These are phyloP conservation scores for Xerocomus amazonicus DNA, from an alignment of 1,284 basidiomycete genomes.

Conservation along the genomic window DNA sequence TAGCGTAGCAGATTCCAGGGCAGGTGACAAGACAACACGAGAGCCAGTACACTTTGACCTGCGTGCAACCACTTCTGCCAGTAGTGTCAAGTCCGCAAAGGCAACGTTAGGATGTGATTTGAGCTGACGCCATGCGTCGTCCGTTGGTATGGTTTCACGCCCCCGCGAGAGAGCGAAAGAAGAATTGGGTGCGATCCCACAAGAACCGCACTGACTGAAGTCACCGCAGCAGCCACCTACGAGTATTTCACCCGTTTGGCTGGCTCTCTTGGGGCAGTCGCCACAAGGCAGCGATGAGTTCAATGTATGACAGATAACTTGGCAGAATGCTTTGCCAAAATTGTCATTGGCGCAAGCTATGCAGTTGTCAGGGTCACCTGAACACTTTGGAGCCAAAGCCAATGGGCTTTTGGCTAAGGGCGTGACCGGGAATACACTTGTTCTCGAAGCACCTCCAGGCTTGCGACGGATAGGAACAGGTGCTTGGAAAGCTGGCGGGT, in stretches of 20 bases:
- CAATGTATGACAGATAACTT: conserved; percentile 63
- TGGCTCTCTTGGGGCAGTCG: conserved; percentile 45
- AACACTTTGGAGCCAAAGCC: conserved; percentile 36
- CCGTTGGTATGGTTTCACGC: conserved; percentile 68
- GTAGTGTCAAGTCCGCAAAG: conserved; percentile 75
- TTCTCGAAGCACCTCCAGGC: conserved; percentile 30
- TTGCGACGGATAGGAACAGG: conserved; percentile 71
- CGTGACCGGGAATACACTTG: conserved; percentile 52
- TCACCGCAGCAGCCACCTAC: conserved; percentile 34
- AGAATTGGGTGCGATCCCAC: conserved; percentile 33
- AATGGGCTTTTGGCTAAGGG: conserved; percentile 24
- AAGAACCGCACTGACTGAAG: conserved; percentile 29
- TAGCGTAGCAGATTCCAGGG: conserved; percentile 46
- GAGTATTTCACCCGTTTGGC: conserved; percentile 23
- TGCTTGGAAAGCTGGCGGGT: conserved; percentile 72
- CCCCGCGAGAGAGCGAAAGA: conserved; percentile 24
- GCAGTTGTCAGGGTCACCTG: conserved; percentile 67
- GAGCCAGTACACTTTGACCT: conserved; percentile 77
- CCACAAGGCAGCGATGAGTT: conserved; percentile 47
- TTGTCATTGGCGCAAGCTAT: conserved; percentile 75
- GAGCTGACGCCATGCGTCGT: conserved; percentile 81
- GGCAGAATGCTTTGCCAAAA: conserved; percentile 85
- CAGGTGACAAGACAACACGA: conserved; percentile 61
- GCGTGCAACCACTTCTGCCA: conserved; percentile 86
- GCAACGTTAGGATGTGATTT: conserved; percentile 87